Percentiles rank a stretch among this genome's conserved stretches.
phyloP scores from a whole-genome alignment of 108 stramenopile species.

The Stephanodiscus triporus region DNA sequence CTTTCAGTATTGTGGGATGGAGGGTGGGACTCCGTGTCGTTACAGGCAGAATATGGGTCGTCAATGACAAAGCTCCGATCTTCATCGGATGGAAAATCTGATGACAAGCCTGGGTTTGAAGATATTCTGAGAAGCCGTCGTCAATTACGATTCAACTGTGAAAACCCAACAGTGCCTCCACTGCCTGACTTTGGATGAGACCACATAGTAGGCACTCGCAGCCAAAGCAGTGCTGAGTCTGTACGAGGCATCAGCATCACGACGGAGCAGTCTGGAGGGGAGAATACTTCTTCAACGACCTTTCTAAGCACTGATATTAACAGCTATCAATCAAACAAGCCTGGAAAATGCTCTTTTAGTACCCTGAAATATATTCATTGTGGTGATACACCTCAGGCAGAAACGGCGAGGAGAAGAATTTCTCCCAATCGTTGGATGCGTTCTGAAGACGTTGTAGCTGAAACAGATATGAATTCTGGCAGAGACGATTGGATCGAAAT shows the following conservation, averaged over 20 bases:
- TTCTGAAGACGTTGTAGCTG: constrained; percentile 68
- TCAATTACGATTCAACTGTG: not conserved
- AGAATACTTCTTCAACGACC: constrained; percentile 19
- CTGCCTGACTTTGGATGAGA: too few relatives aligned
- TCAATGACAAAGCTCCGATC: too few relatives aligned
- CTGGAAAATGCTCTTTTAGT: not conserved
- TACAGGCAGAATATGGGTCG: too few relatives aligned
- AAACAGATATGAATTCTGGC: constrained; percentile 40
- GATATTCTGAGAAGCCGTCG: not conserved
- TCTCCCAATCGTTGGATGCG: constrained; percentile 48
- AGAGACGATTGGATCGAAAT: constrained; percentile 70
- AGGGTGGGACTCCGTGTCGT: too few relatives aligned
- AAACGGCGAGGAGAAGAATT: constrained; percentile 6
- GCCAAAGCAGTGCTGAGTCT: constrained; percentile 4
- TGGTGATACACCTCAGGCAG: not conserved
- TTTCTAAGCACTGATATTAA: not conserved
- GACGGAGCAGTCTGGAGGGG: constrained; percentile 32
- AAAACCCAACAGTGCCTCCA: not conserved
- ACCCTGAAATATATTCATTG: not conserved
- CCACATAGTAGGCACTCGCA: not conserved
- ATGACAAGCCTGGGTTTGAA: too few relatives aligned
- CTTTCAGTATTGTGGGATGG: too few relatives aligned
- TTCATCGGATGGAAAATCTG: too few relatives aligned
- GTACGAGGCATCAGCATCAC: constrained; percentile 8
- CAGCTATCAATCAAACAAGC: not conserved